phyloP scores from a whole-genome alignment of 108 stramenopile species.

The Skeletonema grethae region DNA sequence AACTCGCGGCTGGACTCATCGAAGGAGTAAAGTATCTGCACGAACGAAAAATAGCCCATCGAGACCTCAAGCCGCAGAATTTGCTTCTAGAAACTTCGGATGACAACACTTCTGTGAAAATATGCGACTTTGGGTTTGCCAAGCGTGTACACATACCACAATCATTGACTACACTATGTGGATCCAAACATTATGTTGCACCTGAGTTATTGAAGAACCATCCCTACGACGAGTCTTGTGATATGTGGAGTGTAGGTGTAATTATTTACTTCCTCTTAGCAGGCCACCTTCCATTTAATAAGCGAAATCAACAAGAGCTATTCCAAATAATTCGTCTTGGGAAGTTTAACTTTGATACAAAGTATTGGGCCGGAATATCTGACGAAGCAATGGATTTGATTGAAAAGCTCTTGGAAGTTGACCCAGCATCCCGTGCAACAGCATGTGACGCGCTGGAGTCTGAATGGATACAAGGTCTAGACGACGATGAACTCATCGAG shows the following conservation, averaged over 20 bases:
- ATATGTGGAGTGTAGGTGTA: constrained; percentile 40
- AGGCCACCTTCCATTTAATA: constrained; percentile 39
- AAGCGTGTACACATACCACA: constrained; percentile 47
- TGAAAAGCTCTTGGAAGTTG: constrained; percentile 84
- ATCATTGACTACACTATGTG: constrained; percentile 41
- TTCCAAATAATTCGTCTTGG: constrained; percentile 45
- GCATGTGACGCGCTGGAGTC: constrained; percentile 93
- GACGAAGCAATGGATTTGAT: constrained; percentile 92
- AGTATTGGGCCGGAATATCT: constrained; percentile 93
- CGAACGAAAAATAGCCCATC: constrained; percentile 31
- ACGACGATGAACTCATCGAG: not conserved
- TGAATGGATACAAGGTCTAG: constrained; percentile 84
- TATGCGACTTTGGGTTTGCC: constrained; percentile 45
- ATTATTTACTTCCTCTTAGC: constrained; percentile 39
- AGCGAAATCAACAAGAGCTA: constrained; percentile 27
- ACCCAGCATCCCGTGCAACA: constrained; percentile 84
- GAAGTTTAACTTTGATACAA: constrained; percentile 49
- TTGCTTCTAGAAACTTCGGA: constrained; percentile 28
- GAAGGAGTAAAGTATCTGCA: constrained; percentile 54
- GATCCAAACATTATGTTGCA: constrained; percentile 41
- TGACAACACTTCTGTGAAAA: constrained; percentile 27
- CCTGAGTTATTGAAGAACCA: constrained; percentile 37
- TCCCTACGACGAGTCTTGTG: constrained; percentile 34
- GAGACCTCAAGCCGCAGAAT: constrained; percentile 42
- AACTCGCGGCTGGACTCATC: constrained; percentile 70